phyloP scores from a whole-genome alignment of 495 filamentous ascomycete species.

The Hypoxylon lenormandii region DNA sequence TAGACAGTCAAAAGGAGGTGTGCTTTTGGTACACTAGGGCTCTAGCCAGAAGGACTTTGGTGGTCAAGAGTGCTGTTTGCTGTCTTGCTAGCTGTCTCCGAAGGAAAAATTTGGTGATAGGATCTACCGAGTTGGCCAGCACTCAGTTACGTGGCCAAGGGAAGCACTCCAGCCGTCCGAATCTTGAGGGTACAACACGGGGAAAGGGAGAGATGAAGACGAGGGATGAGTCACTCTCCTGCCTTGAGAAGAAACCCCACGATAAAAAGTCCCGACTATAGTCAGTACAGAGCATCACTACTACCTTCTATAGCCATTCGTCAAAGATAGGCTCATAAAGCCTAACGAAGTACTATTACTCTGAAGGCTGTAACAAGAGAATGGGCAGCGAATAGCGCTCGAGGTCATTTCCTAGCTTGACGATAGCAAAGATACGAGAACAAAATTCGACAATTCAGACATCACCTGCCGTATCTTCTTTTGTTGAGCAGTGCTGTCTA shows the following conservation, averaged over 20 bases:
- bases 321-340: constrained; percentile 63
- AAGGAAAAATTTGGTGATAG: constrained; percentile 41
- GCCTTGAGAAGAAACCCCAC: constrained; percentile 49
- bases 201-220: constrained; percentile 35
- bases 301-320: constrained; percentile 61
- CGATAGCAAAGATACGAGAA: constrained; percentile 70
- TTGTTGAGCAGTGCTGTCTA: constrained; percentile 46
- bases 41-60: constrained; percentile 31
- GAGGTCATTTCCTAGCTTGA: constrained; percentile 65
- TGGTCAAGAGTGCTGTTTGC: constrained; percentile 34
- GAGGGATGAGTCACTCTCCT: constrained; percentile 46
- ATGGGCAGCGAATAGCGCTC: constrained; percentile 65
- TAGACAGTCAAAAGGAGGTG: constrained; percentile 18
- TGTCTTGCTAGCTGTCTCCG: constrained; percentile 41
- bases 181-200: constrained; percentile 45
- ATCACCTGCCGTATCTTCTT: constrained; percentile 49
- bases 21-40: constrained; percentile 39
- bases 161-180: constrained; percentile 33
- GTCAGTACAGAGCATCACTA: constrained; percentile 53
- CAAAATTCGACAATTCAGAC: constrained; percentile 57
- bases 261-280: constrained; percentile 54
- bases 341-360: constrained; percentile 49
- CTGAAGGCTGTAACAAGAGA: constrained; percentile 57
- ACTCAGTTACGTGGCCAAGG: constrained; percentile 47
- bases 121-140: constrained; percentile 43